Percentiles rank a stretch among this genome's conserved stretches.
Evolutionary conservation across 768 basidiomycete genomes (phyloP).

Genomic region (Leccinum sublutescens): DNA sequence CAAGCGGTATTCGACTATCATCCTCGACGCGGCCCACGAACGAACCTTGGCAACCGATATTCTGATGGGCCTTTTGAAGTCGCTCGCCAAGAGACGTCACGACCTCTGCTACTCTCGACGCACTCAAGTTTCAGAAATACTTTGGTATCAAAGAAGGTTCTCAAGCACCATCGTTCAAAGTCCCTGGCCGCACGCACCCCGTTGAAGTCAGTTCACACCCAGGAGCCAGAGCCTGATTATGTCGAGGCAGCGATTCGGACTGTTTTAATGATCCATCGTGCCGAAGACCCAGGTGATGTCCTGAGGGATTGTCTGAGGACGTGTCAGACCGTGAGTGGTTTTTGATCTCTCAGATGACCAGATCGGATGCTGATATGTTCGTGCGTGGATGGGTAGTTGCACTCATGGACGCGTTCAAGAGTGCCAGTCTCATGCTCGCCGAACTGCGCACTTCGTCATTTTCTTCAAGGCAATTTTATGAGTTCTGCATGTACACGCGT

Average conservation of each 20-base stretch:
- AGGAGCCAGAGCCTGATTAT: constrained; percentile 92
- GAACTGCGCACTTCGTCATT: too few relatives aligned
- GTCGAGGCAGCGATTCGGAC: constrained; percentile 96
- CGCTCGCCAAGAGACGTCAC: constrained; percentile 69
- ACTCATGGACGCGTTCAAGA: too few relatives aligned
- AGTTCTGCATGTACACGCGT: too few relatives aligned
- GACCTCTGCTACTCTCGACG: constrained; percentile 97
- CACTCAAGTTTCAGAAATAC: constrained; percentile 95
- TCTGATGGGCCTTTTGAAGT: constrained; percentile 94
- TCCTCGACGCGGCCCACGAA: constrained; percentile 98
- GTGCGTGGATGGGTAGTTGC: too few relatives aligned
- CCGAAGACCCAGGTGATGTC: constrained; percentile 90
- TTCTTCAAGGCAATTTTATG: too few relatives aligned
- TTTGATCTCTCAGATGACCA: too few relatives aligned
- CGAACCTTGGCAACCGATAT: constrained; percentile 97
- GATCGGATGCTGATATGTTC: too few relatives aligned
- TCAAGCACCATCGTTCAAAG: constrained; percentile 79
- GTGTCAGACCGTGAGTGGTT: too few relatives aligned
- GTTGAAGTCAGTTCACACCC: constrained; percentile 93
- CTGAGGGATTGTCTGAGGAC: constrained; percentile 31
- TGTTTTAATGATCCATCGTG: constrained; percentile 95
- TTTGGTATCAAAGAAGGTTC: constrained; percentile 51
- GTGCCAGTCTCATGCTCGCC: too few relatives aligned
- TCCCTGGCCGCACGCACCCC: constrained; percentile 90
- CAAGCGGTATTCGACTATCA: constrained; percentile 92